Evolutionary conservation across 176 grass and related monocot genomes (phyloP).

Genomic region (Urochloa ruziziensis): DNA sequence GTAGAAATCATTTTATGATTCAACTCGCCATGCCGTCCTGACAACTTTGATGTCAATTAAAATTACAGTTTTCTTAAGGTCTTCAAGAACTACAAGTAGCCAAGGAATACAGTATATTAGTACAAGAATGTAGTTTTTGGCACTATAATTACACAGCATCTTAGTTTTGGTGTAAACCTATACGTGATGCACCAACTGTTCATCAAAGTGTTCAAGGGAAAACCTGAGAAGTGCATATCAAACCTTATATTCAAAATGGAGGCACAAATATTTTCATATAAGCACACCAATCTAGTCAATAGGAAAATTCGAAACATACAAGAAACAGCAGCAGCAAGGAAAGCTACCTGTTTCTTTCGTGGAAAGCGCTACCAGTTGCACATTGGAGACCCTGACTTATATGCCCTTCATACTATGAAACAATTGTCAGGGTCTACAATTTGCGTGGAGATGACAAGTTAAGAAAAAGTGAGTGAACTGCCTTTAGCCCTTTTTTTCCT

Average conservation of each 20-base stretch:
- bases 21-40: neutral
- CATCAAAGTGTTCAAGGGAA: neutral
- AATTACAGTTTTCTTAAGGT: neutral
- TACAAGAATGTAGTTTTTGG: too few relatives aligned
- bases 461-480: conserved; percentile 12
- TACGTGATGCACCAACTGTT: too few relatives aligned
- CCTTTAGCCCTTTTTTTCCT: neutral
- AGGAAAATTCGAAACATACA: neutral
- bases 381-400: neutral
- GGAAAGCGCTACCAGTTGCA: conserved; percentile 16
- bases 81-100: neutral
- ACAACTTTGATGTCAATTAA: neutral
- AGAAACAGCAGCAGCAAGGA: conserved; percentile 28
- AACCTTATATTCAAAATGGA: neutral
- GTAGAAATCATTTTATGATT: too few relatives aligned
- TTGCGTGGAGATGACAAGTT: conserved; percentile 25
- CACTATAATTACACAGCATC: too few relatives aligned
- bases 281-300: conserved; percentile 11
- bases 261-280: neutral
- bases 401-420: conserved; percentile 20
- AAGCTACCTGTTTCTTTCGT: conserved; percentile 12
- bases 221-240: neutral
- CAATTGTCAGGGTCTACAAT: conserved; percentile 23
- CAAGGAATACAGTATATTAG: too few relatives aligned
- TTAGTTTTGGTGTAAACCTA: too few relatives aligned